phyloP scores from a whole-genome alignment of 305 asterid species.

The Solanum aculeatissimum region DNA sequence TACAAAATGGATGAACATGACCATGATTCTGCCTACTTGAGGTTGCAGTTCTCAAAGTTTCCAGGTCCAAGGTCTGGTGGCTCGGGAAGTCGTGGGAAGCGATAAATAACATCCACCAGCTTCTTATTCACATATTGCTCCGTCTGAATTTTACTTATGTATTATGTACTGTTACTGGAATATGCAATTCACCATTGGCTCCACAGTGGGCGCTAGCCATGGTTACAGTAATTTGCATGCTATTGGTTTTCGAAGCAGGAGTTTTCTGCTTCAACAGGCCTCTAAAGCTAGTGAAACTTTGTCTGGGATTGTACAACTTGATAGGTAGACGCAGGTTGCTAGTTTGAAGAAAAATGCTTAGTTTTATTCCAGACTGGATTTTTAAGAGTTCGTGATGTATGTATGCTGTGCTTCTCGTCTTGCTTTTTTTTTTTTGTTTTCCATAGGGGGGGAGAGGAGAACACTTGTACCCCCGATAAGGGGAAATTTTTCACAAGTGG shows the following conservation, averaged over 20 bases:
- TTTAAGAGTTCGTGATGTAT: neutral
- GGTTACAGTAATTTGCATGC: neutral
- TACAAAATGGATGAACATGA: slow-evolving; percentile 45
- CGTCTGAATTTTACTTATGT: neutral
- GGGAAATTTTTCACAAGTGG: no score
- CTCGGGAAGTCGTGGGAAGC: slow-evolving; percentile 27
- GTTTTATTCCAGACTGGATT: neutral
- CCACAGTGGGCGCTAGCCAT: neutral
- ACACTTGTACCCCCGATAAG: no score
- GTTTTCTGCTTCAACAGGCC: neutral
- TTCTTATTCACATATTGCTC: neutral
- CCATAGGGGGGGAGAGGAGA: no score
- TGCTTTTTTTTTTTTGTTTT: neutral
- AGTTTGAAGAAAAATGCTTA: neutral
- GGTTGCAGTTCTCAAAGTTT: slow-evolving; percentile 38
- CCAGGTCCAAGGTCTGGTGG: slow-evolving; percentile 39
- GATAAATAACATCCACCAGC: slow-evolving; percentile 3
- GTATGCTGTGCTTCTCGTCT: neutral
- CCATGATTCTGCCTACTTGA: slow-evolving; percentile 24
- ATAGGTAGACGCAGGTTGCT: neutral
- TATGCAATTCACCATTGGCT: neutral
- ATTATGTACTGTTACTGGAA: neutral
- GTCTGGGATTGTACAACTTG: neutral
- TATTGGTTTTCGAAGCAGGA: neutral
- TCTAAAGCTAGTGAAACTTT: neutral